Evolutionary conservation across 1,139 yeast species (phyloP).

Genomic region (Yamadazyma spencermartinsiae): DNA sequence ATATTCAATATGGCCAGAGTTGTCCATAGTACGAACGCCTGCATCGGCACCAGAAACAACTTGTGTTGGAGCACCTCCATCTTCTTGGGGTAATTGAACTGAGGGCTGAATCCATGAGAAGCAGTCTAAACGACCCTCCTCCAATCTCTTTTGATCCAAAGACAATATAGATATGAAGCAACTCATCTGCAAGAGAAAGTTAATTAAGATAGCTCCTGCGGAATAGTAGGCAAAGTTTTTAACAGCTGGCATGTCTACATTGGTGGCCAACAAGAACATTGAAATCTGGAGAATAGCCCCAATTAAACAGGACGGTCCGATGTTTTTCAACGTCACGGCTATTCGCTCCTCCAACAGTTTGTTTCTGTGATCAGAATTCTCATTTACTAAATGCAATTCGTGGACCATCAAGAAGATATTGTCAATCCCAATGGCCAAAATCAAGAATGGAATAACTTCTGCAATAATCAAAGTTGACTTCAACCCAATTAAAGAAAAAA

Average conservation of each 20-base stretch:
- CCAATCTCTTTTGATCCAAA: slow-evolving; percentile 64
- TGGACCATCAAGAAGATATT: slow-evolving; percentile 85
- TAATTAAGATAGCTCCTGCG: slow-evolving; percentile 79
- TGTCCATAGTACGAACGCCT: slow-evolving; percentile 8
- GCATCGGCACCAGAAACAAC: too few relatives aligned
- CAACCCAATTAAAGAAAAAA: slow-evolving; percentile 72
- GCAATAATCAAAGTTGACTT: slow-evolving; percentile 91
- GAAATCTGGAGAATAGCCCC: slow-evolving; percentile 75
- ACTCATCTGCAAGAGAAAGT: slow-evolving; percentile 78
- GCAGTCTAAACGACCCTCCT: slow-evolving; percentile 58
- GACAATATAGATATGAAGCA: slow-evolving; percentile 73
- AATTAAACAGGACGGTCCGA: slow-evolving; percentile 85
- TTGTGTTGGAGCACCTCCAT: too few relatives aligned
- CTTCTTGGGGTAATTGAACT: slow-evolving; percentile 11
- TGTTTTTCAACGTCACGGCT: slow-evolving; percentile 61
- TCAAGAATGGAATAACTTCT: slow-evolving; percentile 93
- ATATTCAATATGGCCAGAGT: slow-evolving; percentile 22
- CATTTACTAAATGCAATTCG: slow-evolving; percentile 61
- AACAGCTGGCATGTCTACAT: slow-evolving; percentile 94
- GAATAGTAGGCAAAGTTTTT: slow-evolving; percentile 88
- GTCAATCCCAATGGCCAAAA: slow-evolving; percentile 93
- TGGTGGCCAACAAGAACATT: slow-evolving; percentile 76
- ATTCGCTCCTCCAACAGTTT: slow-evolving; percentile 44
- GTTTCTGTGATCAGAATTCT: slow-evolving; percentile 31
- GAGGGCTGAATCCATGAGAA: slow-evolving; percentile 47